A percentile compares a stretch with the other conserved stretches of the same genome.
phyloP scores from a whole-genome alignment of 1,284 basidiomycete species.

The Trametes sp. region DNA sequence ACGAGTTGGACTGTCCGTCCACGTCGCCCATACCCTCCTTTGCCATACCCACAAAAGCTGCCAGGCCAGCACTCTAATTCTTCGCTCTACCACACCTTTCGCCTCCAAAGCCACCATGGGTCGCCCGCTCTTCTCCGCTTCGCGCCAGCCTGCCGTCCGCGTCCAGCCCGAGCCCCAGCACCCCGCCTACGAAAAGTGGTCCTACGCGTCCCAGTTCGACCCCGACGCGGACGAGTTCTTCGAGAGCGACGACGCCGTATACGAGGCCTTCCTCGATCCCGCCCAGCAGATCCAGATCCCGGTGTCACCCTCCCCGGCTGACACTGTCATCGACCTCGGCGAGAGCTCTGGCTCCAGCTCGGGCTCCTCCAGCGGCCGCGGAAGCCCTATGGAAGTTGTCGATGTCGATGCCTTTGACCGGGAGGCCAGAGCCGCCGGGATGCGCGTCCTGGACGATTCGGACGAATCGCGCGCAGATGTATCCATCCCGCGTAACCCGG shows the following conservation, averaged over 20 bases:
- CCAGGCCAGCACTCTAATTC: constrained; percentile 34
- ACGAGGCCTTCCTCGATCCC: constrained; percentile 68
- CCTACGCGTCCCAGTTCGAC: constrained; percentile 72
- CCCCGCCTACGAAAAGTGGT: constrained; percentile 64
- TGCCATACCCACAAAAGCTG: constrained; percentile 41
- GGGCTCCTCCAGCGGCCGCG: constrained; percentile 41
- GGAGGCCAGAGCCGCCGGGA: constrained; percentile 13
- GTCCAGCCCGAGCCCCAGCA: constrained; percentile 55
- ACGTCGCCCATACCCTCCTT: constrained; percentile 28
- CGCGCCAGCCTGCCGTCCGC: constrained; percentile 55
- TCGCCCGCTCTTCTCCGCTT: constrained; percentile 68
- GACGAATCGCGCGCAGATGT: constrained; percentile 24
- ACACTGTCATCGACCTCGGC: constrained; percentile 21
- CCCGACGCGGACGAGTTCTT: constrained; percentile 85
- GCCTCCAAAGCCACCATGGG: constrained; percentile 55
- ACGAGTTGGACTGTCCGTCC: constrained; percentile 23
- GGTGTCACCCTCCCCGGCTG: constrained; percentile 12
- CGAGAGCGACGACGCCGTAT: constrained; percentile 60
- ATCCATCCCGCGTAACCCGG: constrained; percentile 12
- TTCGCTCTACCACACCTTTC: constrained; percentile 33
- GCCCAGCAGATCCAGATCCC: constrained; percentile 34
- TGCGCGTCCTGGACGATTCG: constrained; percentile 41
- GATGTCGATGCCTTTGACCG: constrained; percentile 44
- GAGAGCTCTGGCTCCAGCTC: constrained; percentile 37
- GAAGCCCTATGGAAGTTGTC: constrained; percentile 49